Percentiles rank a stretch among this genome's conserved stretches.
phyloP scores from a whole-genome alignment of 768 basidiomycete species.

The Mycena olivaceomarginata region DNA sequence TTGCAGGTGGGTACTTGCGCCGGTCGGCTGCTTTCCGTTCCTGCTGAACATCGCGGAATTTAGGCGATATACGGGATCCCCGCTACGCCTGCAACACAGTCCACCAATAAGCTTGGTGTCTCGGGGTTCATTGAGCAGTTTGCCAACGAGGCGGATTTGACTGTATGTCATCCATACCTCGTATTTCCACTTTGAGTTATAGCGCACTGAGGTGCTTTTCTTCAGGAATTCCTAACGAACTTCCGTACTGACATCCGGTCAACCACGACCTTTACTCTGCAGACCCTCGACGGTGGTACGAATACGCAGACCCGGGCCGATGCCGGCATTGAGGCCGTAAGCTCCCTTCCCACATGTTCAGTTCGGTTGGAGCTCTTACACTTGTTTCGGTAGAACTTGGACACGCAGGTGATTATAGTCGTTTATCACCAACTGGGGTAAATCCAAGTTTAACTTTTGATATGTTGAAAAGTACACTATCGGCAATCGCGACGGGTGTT shows the following conservation, averaged over 20 bases:
- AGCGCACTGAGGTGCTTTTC: slow-evolving; percentile 21
- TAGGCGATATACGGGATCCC: slow-evolving; percentile 48
- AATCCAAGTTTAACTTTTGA: no score
- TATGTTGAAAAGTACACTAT: no score
- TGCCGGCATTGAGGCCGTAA: slow-evolving; percentile 57
- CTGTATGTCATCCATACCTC: neutral
- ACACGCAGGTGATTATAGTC: no score
- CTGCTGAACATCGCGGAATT: neutral
- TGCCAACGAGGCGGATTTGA: slow-evolving; percentile 21
- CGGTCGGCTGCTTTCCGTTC: neutral
- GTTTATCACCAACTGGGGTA: no score
- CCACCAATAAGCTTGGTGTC: no score
- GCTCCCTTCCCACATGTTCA: no score
- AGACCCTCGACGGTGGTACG: slow-evolving; percentile 58
- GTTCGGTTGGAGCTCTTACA: no score
- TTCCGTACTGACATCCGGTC: slow-evolving; percentile 56
- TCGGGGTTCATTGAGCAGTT: no score
- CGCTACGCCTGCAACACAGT: no score
- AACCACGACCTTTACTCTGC: slow-evolving; percentile 55
- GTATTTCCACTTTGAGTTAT: slow-evolving; percentile 45
- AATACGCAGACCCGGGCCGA: slow-evolving; percentile 52
- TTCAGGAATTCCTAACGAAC: slow-evolving; percentile 46
- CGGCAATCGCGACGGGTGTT: no score
- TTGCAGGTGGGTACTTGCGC: slow-evolving; percentile 35
- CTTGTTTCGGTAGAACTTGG: no score